Evolutionary conservation across 2,329 filamentous ascomycete genomes (phyloP), one percentile per base, ranked within the genome.

Genomic region (Pseudogymnoascus sp.): DNA sequence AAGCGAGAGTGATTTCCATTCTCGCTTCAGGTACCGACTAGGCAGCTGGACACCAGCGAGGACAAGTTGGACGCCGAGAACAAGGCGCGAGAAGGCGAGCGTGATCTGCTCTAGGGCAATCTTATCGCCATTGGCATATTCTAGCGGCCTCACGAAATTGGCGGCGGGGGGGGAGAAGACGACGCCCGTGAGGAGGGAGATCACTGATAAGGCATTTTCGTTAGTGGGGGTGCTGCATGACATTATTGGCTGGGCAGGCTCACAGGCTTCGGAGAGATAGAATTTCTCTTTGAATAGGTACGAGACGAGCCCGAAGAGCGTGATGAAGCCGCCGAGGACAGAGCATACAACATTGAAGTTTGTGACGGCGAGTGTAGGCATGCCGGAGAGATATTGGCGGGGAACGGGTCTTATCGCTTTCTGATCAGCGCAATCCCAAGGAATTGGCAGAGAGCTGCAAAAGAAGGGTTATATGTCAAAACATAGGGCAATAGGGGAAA

Each of bases 1-100:
- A 9, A 92, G 74, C 1, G 82, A 74, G 29, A 96, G 75, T 5
- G 87, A 83, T 69, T 83, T 87, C 87, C 89, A 91, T 83, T 95
- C 85, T 64, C 78, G 84, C 71, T 82, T 77, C 29, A 95, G 78
- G 68, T 95, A 96, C 65, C 88, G 87, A 71, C 86, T 89, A 0
- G 91, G 92, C 12, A 96, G 80, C 72, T 96, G 91, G 0, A 96
- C 85, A 3, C 92, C 92, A 0, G 91, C 90, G 8, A 96, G 79
- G 8, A 96, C 89, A 13, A 96, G 82, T 74, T 96, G 92, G 0
- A 96, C 89, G 2, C 91, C 91, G 0, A 96, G 82, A 0, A 96
- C 92, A 0, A 96, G 82, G 1, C 91, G 85, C 0, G 88, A 87
- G 74, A 96, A 95, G 74, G 89, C 88, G 66, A 94, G 78, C 0